Conservation (phyloP, 2,329 filamentous ascomycete species). For the Epichloe gansuensis region DNA sequence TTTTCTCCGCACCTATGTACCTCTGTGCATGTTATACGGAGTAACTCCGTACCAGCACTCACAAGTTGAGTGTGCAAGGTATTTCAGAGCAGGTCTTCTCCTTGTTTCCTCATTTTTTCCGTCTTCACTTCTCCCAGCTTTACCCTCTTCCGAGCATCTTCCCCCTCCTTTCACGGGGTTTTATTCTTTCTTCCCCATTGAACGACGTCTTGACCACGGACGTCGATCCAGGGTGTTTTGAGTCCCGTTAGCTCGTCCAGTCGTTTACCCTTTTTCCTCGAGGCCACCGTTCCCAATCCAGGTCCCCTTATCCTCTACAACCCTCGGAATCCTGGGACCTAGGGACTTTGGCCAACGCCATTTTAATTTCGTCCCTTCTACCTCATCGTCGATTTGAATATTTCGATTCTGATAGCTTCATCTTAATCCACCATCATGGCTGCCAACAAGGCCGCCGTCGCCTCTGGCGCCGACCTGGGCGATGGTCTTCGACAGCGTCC, state of each 20-base stretch:
- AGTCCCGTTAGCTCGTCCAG: conserved; percentile 25
- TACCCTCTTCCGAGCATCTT: conserved; percentile 12
- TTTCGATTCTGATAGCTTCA: background rate
- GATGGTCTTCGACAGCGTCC: conserved; percentile 46
- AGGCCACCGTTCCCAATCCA: conserved; percentile 4
- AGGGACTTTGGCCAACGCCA: background rate
- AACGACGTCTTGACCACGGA: conserved; percentile 13
- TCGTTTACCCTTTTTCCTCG: conserved; percentile 14
- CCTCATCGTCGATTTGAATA: background rate
- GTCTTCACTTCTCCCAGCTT: conserved; percentile 7
- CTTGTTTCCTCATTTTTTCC: conserved; percentile 10
- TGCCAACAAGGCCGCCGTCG: conserved; percentile 40
- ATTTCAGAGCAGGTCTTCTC: background rate
- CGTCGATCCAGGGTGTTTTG: conserved; percentile 12
- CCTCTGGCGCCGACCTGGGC: conserved; percentile 47
- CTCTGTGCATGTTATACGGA: too few species aligned
- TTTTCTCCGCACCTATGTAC: background rate
- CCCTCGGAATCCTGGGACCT: background rate
- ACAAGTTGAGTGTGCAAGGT: background rate
- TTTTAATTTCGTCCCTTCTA: conserved; percentile 2
- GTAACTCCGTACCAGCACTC: too few species aligned
- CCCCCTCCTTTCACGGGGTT: conserved; percentile 3
- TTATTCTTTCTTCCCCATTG: conserved; percentile 14
- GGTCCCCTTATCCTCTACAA: background rate
- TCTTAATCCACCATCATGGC: conserved; percentile 31